Percentiles rank a stretch among this genome's conserved stretches.
These are phyloP conservation scores for Colletotrichum graminicola DNA, from an alignment of 2,329 filamentous ascomycete species.

Conservation along the genomic window DNA sequence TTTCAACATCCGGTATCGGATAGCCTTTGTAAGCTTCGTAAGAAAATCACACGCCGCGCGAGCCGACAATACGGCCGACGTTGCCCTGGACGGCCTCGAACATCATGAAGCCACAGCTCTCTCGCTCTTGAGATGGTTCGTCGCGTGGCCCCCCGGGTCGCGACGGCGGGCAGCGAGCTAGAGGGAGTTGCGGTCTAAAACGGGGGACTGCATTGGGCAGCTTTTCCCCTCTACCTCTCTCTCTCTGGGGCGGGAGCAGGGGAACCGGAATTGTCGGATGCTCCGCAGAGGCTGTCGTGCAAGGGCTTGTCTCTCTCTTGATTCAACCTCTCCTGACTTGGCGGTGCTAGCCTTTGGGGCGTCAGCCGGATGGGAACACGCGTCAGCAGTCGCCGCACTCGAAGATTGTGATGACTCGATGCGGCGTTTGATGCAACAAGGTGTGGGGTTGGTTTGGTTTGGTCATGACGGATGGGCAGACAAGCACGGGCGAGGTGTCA, in stretches of 20 bases:
- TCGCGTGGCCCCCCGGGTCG: conserved; percentile 57
- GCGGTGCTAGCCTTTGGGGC: conserved; percentile 48
- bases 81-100: conserved; percentile 52
- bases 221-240: conserved; percentile 49
- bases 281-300: conserved; percentile 3
- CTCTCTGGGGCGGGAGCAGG: conserved; percentile 61
- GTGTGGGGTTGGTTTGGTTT: not conserved
- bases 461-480: not conserved
- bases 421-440: not conserved
- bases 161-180: conserved; percentile 58
- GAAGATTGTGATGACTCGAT: not conserved
- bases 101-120: conserved; percentile 53
- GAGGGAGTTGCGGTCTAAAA: conserved; percentile 62
- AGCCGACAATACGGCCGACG: conserved; percentile 21
- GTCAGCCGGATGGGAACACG: conserved; percentile 44
- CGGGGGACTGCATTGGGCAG: conserved; percentile 52
- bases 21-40: conserved; percentile 43
- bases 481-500: not conserved
- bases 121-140: conserved; percentile 66
- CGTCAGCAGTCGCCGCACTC: conserved; percentile 48
- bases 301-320: conserved; percentile 2
- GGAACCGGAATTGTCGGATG: not conserved
- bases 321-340: conserved; percentile 36
- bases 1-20: conserved; percentile 32
- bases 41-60: not conserved